phyloP scores from a whole-genome alignment of 345 rosid genomes.

The Psidium guajava region DNA sequence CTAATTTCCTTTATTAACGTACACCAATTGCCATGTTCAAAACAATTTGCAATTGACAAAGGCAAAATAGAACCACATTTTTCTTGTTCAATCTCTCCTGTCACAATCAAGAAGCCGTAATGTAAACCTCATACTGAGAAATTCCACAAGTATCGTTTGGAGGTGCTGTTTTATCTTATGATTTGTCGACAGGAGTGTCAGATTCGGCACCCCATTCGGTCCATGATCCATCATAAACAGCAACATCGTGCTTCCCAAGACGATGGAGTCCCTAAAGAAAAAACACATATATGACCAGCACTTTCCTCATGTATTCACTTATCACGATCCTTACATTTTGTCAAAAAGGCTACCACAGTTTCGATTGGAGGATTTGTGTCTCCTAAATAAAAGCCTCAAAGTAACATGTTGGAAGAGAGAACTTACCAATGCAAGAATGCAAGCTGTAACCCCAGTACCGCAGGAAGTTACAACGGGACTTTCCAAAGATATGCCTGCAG shows the following conservation, averaged over 20 bases:
- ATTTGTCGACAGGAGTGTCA: constrained; percentile 40
- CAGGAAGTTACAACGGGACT: constrained; percentile 65
- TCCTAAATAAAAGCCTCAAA: background rate
- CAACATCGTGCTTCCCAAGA: constrained; percentile 71
- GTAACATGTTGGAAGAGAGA: background rate
- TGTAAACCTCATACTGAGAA: background rate
- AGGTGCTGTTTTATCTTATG: background rate
- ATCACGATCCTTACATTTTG: background rate
- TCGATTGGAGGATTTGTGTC: background rate
- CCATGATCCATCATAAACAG: constrained; percentile 97
- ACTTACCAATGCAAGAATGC: constrained; percentile 80
- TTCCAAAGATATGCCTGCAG: constrained; percentile 73
- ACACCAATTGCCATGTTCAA: background rate
- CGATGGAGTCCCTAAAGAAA: constrained; percentile 73
- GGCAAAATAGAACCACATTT: background rate
- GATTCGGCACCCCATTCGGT: constrained; percentile 91
- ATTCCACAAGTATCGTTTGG: background rate
- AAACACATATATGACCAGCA: background rate
- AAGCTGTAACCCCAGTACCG: constrained; percentile 93
- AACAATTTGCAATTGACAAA: background rate
- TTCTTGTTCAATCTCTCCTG: background rate
- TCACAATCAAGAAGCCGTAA: background rate
- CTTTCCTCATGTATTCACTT: background rate
- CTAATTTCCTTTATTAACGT: background rate
- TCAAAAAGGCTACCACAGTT: background rate